A percentile compares a stretch with the other conserved stretches of the same genome.
Evolutionary conservation across 2,329 filamentous ascomycete genomes (phyloP).

Genomic region (Massarina eburnea): DNA sequence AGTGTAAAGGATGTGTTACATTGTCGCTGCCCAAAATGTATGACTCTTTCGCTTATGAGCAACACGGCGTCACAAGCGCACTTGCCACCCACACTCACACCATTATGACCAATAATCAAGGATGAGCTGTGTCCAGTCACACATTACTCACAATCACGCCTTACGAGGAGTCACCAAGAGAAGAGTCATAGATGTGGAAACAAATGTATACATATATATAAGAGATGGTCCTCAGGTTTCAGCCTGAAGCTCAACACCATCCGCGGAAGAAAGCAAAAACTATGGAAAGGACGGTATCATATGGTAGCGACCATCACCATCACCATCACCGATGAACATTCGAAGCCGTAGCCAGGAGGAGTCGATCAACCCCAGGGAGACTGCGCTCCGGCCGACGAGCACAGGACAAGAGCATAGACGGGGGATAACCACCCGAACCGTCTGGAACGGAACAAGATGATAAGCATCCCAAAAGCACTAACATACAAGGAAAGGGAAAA

Average conservation of each 20-base stretch:
- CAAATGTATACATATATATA: conserved; percentile 23
- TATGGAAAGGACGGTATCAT: conserved; percentile 3
- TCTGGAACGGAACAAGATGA: conserved; percentile 6
- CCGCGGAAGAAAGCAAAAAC: conserved; percentile 1
- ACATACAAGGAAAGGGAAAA: conserved; percentile 12
- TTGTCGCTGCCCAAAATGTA: not conserved
- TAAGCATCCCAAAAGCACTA: conserved; percentile 2
- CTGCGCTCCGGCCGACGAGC: conserved; percentile 32
- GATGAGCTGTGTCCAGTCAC: conserved; percentile 8
- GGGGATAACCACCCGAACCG: not conserved
- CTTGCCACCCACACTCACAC: not conserved
- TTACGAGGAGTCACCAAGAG: conserved; percentile 11
- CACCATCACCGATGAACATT: conserved; percentile 6
- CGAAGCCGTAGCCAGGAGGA: conserved; percentile 34
- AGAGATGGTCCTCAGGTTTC: conserved; percentile 18
- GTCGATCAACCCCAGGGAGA: conserved; percentile 43
- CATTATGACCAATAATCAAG: not conserved
- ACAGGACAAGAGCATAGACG: conserved; percentile 1
- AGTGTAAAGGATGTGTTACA: no score
- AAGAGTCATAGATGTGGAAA: conserved; percentile 15
- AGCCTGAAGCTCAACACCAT: conserved; percentile 7
- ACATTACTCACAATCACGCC: conserved; percentile 3
- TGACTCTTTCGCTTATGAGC: not conserved
- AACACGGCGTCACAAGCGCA: not conserved
- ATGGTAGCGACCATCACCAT: conserved; percentile 1